Evolutionary conservation across 768 basidiomycete genomes (phyloP).

Genomic region (Termitomyces sp.): DNA sequence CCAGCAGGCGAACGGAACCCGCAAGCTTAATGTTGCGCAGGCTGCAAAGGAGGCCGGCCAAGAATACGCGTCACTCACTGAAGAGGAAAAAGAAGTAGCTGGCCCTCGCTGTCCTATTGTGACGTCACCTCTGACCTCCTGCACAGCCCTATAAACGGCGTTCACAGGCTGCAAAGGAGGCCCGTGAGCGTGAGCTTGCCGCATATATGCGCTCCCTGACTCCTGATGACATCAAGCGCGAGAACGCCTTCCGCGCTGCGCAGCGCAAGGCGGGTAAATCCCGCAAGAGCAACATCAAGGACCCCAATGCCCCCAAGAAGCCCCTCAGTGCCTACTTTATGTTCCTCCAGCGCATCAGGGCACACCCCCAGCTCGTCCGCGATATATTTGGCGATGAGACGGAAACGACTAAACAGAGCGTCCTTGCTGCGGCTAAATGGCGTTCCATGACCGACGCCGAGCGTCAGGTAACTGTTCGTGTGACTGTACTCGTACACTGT

Average conservation of each 20-base stretch:
- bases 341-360: slow-evolving; percentile 88
- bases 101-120: slow-evolving; percentile 16
- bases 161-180: slow-evolving; percentile 80
- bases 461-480: slow-evolving; percentile 59
- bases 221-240: slow-evolving; percentile 91
- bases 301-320: slow-evolving; percentile 96
- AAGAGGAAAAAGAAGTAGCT: slow-evolving; percentile 78
- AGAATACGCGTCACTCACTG: slow-evolving; percentile 75
- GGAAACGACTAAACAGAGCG: slow-evolving; percentile 93
- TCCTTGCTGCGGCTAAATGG: slow-evolving; percentile 91
- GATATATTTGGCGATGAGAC: slow-evolving; percentile 87
- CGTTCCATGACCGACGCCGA: slow-evolving; percentile 90
- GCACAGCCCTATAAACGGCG: slow-evolving; percentile 78
- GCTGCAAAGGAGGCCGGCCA: slow-evolving; percentile 92
- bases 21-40: slow-evolving; percentile 93
- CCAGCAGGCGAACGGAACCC: slow-evolving; percentile 70
- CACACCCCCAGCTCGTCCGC: slow-evolving; percentile 65
- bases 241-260: slow-evolving; percentile 87
- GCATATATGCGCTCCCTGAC: slow-evolving; percentile 87
- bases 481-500: not conserved
- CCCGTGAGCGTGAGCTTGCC: slow-evolving; percentile 74
- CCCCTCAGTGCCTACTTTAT: slow-evolving; percentile 93
- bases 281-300: slow-evolving; percentile 91
- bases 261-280: slow-evolving; percentile 93
- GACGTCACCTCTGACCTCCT: slow-evolving; percentile 26